phyloP scores from a whole-genome alignment of 768 basidiomycete species.

The Hypholoma fasciculare region DNA sequence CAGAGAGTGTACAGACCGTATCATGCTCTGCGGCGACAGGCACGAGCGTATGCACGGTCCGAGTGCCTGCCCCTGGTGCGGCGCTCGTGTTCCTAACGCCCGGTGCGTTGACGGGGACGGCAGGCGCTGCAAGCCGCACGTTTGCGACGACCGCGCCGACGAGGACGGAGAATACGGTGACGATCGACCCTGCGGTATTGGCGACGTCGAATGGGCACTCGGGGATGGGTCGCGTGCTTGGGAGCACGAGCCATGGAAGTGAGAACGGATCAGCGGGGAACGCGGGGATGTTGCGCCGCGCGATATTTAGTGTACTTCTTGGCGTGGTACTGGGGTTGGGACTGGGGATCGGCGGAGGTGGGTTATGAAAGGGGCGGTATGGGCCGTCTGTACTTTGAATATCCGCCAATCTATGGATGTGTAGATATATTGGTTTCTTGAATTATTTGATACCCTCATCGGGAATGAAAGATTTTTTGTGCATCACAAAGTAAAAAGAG shows the following conservation, averaged over 20 bases:
- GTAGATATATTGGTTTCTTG: too few species aligned
- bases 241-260: slow-evolving; percentile 38
- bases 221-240: slow-evolving; percentile 22
- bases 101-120: slow-evolving; percentile 33
- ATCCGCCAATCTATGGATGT: too few species aligned
- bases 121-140: slow-evolving; percentile 36
- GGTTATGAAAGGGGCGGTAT: background rate
- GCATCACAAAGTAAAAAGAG: too few species aligned
- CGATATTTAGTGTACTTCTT: background rate
- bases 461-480: too few species aligned
- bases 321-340: background rate
- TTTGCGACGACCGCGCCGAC: slow-evolving; percentile 56
- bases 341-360: background rate
- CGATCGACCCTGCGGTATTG: slow-evolving; percentile 52
- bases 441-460: too few species aligned
- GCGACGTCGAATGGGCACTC: slow-evolving; percentile 63
- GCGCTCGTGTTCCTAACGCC: slow-evolving; percentile 70
- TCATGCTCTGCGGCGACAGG: slow-evolving; percentile 39
- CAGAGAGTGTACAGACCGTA: slow-evolving; percentile 50
- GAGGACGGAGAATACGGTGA: slow-evolving; percentile 49
- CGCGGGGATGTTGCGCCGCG: background rate
- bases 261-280: background rate
- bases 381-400: too few species aligned
- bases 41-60: slow-evolving; percentile 45
- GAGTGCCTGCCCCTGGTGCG: slow-evolving; percentile 65